Evolutionary conservation across 768 basidiomycete genomes (phyloP).

Genomic region (Rhizopogon rudus): DNA sequence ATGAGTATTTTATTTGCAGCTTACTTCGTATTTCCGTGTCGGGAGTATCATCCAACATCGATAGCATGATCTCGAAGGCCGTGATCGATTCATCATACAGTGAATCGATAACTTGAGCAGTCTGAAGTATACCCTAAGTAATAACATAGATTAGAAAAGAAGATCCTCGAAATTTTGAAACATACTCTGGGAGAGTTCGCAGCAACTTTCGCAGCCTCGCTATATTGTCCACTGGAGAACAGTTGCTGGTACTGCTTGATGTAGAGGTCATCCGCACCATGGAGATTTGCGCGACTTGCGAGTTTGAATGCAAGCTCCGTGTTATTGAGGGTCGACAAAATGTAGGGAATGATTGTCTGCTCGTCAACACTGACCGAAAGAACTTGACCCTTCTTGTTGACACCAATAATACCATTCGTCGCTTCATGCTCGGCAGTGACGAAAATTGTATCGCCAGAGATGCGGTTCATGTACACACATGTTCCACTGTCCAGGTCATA

Average conservation of each 20-base stretch:
- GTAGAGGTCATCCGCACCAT: constrained; percentile 97
- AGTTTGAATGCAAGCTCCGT: constrained; percentile 97
- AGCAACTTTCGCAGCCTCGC: constrained; percentile 95
- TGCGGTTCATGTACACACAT: constrained; percentile 99
- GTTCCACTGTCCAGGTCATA: constrained; percentile 97
- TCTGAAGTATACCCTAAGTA: constrained; percentile 84
- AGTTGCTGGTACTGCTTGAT: constrained; percentile 90
- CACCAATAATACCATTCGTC: constrained; percentile 93
- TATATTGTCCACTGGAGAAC: constrained; percentile 83
- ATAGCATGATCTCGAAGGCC: no score
- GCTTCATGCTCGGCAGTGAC: constrained; percentile 96
- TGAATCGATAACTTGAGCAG: constrained; percentile 90
- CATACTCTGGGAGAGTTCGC: constrained; percentile 91
- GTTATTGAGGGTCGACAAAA: constrained; percentile 90
- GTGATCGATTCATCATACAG: constrained; percentile 34
- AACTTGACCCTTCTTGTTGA: constrained; percentile 99
- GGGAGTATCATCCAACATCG: no score
- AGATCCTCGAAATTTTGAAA: neutral
- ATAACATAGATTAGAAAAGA: constrained; percentile 4
- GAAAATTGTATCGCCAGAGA: constrained; percentile 98
- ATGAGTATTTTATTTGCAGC: no score
- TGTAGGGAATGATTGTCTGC: constrained; percentile 94
- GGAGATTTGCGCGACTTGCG: constrained; percentile 91
- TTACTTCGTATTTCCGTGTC: no score
- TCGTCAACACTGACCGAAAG: constrained; percentile 97